phyloP scores from a whole-genome alignment of 192 early-diverging fungal species.

The Coemansia sp. region DNA sequence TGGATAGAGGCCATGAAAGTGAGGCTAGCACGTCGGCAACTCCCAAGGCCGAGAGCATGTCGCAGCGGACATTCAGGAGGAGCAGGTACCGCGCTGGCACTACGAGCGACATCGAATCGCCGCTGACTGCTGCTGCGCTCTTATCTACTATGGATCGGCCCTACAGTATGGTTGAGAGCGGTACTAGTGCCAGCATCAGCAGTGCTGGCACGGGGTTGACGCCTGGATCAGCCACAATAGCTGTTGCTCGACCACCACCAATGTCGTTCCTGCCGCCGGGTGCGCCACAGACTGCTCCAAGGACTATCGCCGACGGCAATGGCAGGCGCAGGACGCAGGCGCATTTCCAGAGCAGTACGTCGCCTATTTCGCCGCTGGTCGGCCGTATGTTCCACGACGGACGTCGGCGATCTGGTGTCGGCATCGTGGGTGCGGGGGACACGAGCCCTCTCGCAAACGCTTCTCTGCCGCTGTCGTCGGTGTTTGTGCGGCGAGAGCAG shows the following conservation, averaged over 20 bases:
- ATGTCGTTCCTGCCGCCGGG: background rate
- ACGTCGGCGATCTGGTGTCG: background rate
- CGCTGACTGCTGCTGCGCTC: constrained; percentile 13
- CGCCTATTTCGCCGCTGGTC: constrained; percentile 3
- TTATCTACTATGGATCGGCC: constrained; percentile 27
- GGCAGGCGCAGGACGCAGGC: background rate
- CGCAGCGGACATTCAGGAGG: constrained; percentile 18
- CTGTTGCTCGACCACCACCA: background rate
- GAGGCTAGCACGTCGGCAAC: constrained; percentile 7
- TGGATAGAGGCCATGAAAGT: constrained; percentile 3
- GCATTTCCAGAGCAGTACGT: constrained; percentile 1
- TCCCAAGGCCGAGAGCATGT: background rate
- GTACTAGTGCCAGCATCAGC: constrained; percentile 23
- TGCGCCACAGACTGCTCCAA: background rate
- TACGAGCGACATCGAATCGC: constrained; percentile 56
- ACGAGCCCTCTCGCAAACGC: background rate
- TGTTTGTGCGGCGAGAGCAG: constrained; percentile 15
- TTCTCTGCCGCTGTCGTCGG: background rate
- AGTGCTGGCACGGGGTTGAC: constrained; percentile 1
- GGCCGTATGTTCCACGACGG: constrained; percentile 4
- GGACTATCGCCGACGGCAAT: background rate
- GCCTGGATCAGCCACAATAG: constrained; percentile 5
- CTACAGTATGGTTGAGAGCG: constrained; percentile 52
- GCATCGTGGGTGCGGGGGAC: background rate
- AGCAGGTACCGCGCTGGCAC: constrained; percentile 51